These are phyloP conservation scores for Mucor mucedo DNA, from an alignment of 371 early-diverging fungal genomes.

Conservation along the genomic window DNA sequence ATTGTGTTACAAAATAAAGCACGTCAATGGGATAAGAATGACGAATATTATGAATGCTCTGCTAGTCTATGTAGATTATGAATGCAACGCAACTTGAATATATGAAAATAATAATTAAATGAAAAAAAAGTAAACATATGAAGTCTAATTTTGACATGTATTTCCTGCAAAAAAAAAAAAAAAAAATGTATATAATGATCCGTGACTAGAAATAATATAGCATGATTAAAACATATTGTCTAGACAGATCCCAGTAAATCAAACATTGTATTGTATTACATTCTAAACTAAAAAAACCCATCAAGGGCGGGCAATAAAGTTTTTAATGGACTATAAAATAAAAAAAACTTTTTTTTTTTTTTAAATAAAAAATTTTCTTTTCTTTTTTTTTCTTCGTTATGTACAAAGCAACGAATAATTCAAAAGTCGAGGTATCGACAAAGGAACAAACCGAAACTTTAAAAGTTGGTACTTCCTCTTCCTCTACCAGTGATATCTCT, in stretches of 20 bases:
- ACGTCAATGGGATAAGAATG: slow-evolving; percentile 8
- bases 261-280: not conserved
- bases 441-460: not conserved
- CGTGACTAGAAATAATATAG: too few species aligned
- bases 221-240: too few species aligned
- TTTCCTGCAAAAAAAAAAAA: not conserved
- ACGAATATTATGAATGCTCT: not conserved
- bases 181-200: too few species aligned
- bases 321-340: not conserved
- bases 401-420: slow-evolving; percentile 1
- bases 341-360: not conserved
- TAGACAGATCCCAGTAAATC: not conserved
- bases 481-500: not conserved
- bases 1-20: slow-evolving; percentile 14
- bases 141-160: not conserved
- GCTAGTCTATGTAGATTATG: too few species aligned
- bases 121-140: not conserved
- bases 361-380: not conserved
- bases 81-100: too few species aligned
- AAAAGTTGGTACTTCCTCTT: not conserved
- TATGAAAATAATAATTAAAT: too few species aligned
- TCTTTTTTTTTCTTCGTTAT: not conserved
- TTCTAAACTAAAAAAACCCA: not conserved
- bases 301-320: not conserved
- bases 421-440: not conserved